Conservation (phyloP, 1,139 yeast species). For the Debaryomyces nepalensis region DNA sequence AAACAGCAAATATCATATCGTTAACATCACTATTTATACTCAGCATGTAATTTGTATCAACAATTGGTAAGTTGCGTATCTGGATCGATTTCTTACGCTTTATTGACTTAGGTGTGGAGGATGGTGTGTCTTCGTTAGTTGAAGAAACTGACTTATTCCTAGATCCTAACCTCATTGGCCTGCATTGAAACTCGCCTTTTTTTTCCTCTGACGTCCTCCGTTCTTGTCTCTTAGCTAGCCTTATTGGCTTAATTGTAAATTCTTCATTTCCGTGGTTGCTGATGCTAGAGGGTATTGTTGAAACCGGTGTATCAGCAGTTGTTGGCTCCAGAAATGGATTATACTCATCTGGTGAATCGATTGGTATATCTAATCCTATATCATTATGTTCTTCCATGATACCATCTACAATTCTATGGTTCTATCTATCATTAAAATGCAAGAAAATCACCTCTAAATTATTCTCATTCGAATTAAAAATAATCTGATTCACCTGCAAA, state of each 20-base stretch:
- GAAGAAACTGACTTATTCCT: slow-evolving; percentile 15
- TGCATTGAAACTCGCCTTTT: slow-evolving; percentile 35
- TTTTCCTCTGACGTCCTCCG: slow-evolving; percentile 8
- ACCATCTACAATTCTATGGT: slow-evolving; percentile 6
- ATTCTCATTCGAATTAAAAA: slow-evolving; percentile 5
- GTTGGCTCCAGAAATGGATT: slow-evolving; percentile 7
- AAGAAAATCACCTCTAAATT: not conserved
- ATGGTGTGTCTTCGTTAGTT: slow-evolving; percentile 12
- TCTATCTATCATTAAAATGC: not conserved
- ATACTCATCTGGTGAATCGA: not conserved
- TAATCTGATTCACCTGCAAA: no score
- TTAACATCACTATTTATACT: slow-evolving; percentile 19
- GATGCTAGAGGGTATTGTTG: slow-evolving; percentile 4
- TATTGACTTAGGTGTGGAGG: slow-evolving; percentile 5
- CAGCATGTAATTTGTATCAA: slow-evolving; percentile 17
- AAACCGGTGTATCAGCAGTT: slow-evolving; percentile 2
- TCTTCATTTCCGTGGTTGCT: slow-evolving; percentile 11
- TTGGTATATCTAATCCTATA: slow-evolving; percentile 3
- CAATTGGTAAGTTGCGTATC: slow-evolving; percentile 44
- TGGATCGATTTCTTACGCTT: slow-evolving; percentile 31
- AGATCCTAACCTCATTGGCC: slow-evolving; percentile 39
- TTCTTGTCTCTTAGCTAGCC: slow-evolving; percentile 37
- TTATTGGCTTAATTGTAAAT: slow-evolving; percentile 34
- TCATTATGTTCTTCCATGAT: slow-evolving; percentile 9
- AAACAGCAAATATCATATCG: slow-evolving; percentile 73